phyloP scores from a whole-genome alignment of 1,284 basidiomycete species.

The Termitomyces sp. region DNA sequence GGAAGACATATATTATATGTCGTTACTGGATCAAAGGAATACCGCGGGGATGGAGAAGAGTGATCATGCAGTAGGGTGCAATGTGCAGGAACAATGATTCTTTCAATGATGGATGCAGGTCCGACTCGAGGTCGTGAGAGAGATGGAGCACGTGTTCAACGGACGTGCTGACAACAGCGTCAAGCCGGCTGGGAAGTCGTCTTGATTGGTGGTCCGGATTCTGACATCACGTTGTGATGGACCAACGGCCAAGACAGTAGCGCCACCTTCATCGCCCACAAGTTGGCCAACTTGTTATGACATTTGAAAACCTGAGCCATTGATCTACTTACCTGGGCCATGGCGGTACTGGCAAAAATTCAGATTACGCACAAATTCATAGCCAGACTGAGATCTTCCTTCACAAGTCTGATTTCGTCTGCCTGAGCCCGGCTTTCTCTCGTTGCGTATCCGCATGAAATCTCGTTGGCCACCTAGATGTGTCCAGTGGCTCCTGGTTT shows the following conservation, averaged over 20 bases:
- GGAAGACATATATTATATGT: too few relatives aligned
- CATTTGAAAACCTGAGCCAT: too few relatives aligned
- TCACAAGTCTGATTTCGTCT: constrained; percentile 29
- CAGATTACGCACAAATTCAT: constrained; percentile 21
- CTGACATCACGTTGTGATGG: constrained; percentile 30
- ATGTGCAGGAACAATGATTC: not conserved
- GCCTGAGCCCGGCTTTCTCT: constrained; percentile 27
- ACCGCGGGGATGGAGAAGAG: too few relatives aligned
- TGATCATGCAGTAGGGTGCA: too few relatives aligned
- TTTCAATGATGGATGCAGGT: constrained; percentile 1
- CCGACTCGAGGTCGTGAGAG: not conserved
- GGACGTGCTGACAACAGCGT: too few relatives aligned
- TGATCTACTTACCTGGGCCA: too few relatives aligned
- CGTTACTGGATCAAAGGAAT: too few relatives aligned
- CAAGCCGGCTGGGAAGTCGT: too few relatives aligned
- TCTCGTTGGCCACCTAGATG: constrained; percentile 24
- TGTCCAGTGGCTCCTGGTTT: constrained; percentile 14
- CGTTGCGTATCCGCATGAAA: constrained; percentile 24
- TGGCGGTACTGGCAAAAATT: not conserved
- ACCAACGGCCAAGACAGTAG: constrained; percentile 49
- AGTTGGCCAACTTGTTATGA: too few relatives aligned
- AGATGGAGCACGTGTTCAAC: constrained; percentile 6
- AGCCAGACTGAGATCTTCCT: constrained; percentile 33
- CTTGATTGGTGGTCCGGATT: constrained; percentile 16
- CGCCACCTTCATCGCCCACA: constrained; percentile 42